A percentile compares a stretch with the other conserved stretches of the same genome.
Evolutionary conservation across 225 moss, liverwort and hornwort species (phyloP).

Genomic region (Marchantia polymorpha): DNA sequence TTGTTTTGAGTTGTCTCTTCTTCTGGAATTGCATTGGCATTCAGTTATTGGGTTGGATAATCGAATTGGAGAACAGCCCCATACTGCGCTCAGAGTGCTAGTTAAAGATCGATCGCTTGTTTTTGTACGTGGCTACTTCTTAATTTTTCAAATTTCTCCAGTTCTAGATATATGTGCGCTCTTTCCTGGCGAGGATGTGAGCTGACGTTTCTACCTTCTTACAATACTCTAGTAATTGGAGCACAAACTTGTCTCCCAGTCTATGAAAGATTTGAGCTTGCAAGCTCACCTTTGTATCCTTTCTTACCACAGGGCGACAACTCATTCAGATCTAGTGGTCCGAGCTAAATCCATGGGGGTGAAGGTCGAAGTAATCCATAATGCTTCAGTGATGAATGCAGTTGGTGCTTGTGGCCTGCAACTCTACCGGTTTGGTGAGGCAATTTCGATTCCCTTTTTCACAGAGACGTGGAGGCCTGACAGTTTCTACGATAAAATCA

Average conservation of each 20-base stretch:
- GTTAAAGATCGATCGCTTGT: no score
- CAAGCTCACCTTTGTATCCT: slow-evolving; percentile 1
- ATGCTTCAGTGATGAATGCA: slow-evolving; percentile 98
- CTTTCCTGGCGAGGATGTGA: neutral
- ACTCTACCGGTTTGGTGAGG: slow-evolving; percentile 94
- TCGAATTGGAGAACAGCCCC: neutral
- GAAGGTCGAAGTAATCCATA: slow-evolving; percentile 91
- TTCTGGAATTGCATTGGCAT: neutral
- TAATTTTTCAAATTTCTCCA: neutral
- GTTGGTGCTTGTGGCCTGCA: slow-evolving; percentile 97
- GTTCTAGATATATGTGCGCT: neutral
- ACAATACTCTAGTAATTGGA: neutral
- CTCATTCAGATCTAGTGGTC: slow-evolving; percentile 94
- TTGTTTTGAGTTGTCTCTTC: neutral
- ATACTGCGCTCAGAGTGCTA: no score
- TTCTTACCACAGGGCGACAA: slow-evolving; percentile 66
- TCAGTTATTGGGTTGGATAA: neutral
- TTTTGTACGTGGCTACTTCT: neutral
- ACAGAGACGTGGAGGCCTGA: slow-evolving; percentile 98
- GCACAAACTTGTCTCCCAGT: neutral
- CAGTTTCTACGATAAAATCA: slow-evolving; percentile 94
- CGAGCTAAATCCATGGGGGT: slow-evolving; percentile 82
- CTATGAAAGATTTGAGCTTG: neutral
- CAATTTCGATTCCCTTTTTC: slow-evolving; percentile 96
- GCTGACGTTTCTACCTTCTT: neutral